Base-by-base conservation (phyloP, 139 green algal genomes). In the Picochlorum sp. region DNA sequence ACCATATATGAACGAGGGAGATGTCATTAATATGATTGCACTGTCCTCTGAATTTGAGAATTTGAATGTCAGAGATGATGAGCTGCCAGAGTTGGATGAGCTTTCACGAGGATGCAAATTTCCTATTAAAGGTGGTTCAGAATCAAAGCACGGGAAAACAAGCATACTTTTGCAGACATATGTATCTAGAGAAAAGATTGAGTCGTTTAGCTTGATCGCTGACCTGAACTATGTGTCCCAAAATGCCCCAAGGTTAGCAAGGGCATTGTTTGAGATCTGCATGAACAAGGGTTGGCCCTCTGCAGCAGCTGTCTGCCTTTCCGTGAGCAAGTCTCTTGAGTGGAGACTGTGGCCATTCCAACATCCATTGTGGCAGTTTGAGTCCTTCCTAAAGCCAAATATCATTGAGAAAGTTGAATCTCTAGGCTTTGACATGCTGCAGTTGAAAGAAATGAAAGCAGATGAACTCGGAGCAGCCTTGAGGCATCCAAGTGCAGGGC, bases 261-360 rank as follows among this genome's bases (percentile, higher is more conserved):
- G 93, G 28, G 94, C 93, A 2, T 58, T 98, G 20, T 97, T 96
- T 74, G 93, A 99, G 79, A 95, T 98, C 51, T 87, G 73, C 65
- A 71, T 95, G 23, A 65, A 81, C 26, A 68, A 81, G 9, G 80
- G 81, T 23, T 96, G 89, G 89, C 80, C 65, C 37, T 71, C 56
- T 23, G 74, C 85, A 4, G 77, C 84, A 16, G 81, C 82, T 18
- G 50, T 80, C 18, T 69, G 81, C 37, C 75, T 94, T 44, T 76
- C 69, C 4, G 10, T 90, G 4, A 80, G 65, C 72, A 92, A 89
- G 80, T 66, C 61, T 2, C 75, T 97, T 57, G 92, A 98, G 75
- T 71, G 74, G 68, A 80, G 86, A 15, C 73, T 96, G 65, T 98
- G 92, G 92, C 82, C 77, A 2, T 72, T 96, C 34, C 67, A 89